Base-by-base conservation (phyloP, 495 filamentous ascomycete species). In the Penicillium roqueforti region DNA sequence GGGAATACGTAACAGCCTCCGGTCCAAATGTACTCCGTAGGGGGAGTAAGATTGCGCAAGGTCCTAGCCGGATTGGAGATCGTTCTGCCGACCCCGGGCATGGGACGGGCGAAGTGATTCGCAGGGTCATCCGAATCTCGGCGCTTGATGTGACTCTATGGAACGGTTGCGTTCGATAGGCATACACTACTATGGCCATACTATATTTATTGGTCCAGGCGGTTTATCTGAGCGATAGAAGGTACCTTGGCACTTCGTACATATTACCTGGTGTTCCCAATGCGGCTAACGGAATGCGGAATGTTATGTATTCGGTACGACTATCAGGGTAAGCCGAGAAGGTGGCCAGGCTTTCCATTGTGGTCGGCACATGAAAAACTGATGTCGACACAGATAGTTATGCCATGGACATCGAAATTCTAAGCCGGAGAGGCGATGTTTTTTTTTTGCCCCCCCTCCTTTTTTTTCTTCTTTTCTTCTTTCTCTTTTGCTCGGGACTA, bases 71-170 rank as follows among this genome's bases (percentile, higher is more conserved):
- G 42, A 44, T 59, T 59, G 22, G 41, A 53, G 55, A 64, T 61
- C 50, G 47, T 36, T 42, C 51, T 47, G 36, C 37, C 43, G 45
- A n/a, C 36, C 51, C 49, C 52, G 44, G 59, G 55, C 47, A 53
- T 61, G 58, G 50, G 20, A 62, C 50, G 51, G 53, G 47, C 16
- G 23, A 45, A 26, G 23, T 36, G 53, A 34, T 26, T 57, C 56
- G 53, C 51, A 23, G 4, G 40, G 50, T 45, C 45, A 50, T 57
- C 59, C 62, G 62, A 51, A 53, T 28, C 45, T 65, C 59, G 62
- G 59, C 59, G 56, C 52, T 59, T 55, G 47, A 31, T 23, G 9
- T 26, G 19, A 47, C 20, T 31, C 3, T n/a, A 25, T 3, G 47
- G n/a, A 19, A 38, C 29, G 37, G 39, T 23, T 16, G 38, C 26